phyloP scores from a whole-genome alignment of 2,329 filamentous ascomycete species.

The Colletotrichum zoysiae region DNA sequence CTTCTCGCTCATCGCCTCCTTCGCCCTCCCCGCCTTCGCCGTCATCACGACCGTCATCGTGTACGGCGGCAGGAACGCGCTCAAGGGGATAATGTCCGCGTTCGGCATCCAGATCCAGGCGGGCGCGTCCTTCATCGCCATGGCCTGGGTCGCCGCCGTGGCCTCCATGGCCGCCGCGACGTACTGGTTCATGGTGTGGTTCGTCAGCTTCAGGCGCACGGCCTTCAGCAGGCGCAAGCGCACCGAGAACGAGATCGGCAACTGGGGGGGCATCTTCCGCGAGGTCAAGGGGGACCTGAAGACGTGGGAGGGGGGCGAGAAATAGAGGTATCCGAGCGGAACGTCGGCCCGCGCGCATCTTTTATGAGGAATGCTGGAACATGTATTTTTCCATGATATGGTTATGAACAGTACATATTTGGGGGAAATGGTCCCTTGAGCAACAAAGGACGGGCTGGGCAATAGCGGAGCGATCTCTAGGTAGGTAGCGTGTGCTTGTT shows the following conservation, averaged over 20 bases:
- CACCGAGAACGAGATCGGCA: constrained; percentile 43
- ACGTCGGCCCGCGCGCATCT: too few relatives aligned
- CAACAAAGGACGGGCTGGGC: too few relatives aligned
- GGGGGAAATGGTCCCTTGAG: neutral
- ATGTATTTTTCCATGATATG: neutral
- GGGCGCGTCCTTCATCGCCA: constrained; percentile 41
- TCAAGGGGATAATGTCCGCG: constrained; percentile 30
- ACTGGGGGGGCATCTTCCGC: constrained; percentile 44
- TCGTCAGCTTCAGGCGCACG: constrained; percentile 44
- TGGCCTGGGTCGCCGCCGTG: constrained; percentile 43
- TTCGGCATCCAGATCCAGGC: constrained; percentile 39
- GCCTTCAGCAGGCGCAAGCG: constrained; percentile 43
- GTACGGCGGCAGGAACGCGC: constrained; percentile 28
- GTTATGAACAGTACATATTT: constrained; percentile 11
- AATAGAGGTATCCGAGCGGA: neutral
- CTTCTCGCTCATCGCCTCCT: constrained; percentile 34
- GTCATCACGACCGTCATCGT: constrained; percentile 37
- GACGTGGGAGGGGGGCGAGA: constrained; percentile 36
- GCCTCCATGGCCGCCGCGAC: constrained; percentile 22
- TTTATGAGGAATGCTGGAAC: neutral
- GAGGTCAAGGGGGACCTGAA: constrained; percentile 44
- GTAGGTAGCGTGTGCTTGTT: neutral
- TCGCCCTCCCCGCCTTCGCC: constrained; percentile 40
- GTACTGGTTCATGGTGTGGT: constrained; percentile 46
- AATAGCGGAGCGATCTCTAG: neutral